Evolutionary conservation across 495 filamentous ascomycete species (phyloP).

Genomic region (Mytilinidion resinicola): DNA sequence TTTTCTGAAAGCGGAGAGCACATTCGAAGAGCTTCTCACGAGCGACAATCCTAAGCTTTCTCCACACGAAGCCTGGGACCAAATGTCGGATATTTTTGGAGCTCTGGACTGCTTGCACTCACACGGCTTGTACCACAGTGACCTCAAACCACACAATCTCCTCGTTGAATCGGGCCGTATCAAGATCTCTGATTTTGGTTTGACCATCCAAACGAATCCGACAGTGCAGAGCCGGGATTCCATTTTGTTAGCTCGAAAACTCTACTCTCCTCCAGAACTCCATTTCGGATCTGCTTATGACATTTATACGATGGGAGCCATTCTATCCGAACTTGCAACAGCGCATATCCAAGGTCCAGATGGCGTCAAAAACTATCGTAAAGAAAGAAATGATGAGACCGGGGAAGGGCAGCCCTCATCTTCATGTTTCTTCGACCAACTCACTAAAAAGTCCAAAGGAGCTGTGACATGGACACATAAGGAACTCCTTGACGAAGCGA

Average conservation of each 20-base stretch:
- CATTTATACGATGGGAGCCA: background rate
- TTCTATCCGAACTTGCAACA: background rate
- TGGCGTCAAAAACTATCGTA: background rate
- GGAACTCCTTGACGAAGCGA: background rate
- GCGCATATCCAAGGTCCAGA: background rate
- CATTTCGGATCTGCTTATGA: background rate
- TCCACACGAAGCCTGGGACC: background rate
- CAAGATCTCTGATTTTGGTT: background rate
- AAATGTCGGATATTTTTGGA: background rate
- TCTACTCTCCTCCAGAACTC: background rate
- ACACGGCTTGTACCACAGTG: background rate
- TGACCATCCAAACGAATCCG: no score
- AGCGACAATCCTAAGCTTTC: background rate
- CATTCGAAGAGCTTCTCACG: background rate
- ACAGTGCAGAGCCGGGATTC: no score
- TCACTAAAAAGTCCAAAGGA: no score
- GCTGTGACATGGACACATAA: background rate
- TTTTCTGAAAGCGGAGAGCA: background rate
- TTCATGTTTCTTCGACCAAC: no score
- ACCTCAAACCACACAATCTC: background rate
- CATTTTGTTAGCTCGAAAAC: background rate
- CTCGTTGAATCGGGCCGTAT: background rate
- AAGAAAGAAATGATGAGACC: background rate
- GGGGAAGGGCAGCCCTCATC: no score
- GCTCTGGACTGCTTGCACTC: background rate